phyloP scores from a whole-genome alignment of 2,329 filamentous ascomycete genomes.

The Fonsecaea pedrosoi region DNA sequence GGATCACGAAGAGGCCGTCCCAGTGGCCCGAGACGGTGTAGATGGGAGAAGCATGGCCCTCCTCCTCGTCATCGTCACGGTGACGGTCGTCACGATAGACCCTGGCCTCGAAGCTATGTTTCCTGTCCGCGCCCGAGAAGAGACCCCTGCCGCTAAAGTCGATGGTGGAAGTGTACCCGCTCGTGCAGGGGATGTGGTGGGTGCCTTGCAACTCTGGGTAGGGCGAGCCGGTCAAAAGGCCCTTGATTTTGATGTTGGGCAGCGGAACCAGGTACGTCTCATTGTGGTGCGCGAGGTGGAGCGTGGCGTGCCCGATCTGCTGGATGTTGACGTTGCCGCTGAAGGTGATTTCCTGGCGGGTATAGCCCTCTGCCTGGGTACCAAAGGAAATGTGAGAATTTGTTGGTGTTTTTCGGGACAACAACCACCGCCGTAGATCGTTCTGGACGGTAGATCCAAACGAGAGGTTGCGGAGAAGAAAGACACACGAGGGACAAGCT shows the following conservation, averaged over 20 bases:
- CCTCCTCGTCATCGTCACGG: conserved; percentile 19
- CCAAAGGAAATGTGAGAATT: background rate
- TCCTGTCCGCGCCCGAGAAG: conserved; percentile 29
- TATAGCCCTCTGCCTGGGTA: conserved; percentile 37
- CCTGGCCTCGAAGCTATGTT: conserved; percentile 35
- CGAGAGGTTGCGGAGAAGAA: background rate
- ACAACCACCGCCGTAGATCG: too few relatives aligned
- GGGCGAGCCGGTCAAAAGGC: conserved; percentile 55
- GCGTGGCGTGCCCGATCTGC: conserved; percentile 37
- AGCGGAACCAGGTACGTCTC: conserved; percentile 39
- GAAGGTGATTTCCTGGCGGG: conserved; percentile 39
- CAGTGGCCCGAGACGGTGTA: conserved; percentile 37
- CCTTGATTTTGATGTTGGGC: conserved; percentile 37
- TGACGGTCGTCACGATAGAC: conserved; percentile 30
- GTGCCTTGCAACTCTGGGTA: conserved; percentile 45
- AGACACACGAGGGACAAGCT: background rate
- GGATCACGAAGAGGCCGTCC: conserved; percentile 74
- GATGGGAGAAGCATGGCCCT: conserved; percentile 22
- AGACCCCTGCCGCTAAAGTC: conserved; percentile 34
- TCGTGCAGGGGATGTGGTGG: conserved; percentile 37
- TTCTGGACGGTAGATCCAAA: too few relatives aligned
- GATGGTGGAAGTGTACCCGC: conserved; percentile 35
- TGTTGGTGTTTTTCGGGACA: background rate
- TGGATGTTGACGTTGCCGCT: conserved; percentile 32
- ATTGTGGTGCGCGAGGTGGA: conserved; percentile 31